Evolutionary conservation across 2,329 filamentous ascomycete genomes (phyloP).

Genomic region (Erysiphe pulchra): DNA sequence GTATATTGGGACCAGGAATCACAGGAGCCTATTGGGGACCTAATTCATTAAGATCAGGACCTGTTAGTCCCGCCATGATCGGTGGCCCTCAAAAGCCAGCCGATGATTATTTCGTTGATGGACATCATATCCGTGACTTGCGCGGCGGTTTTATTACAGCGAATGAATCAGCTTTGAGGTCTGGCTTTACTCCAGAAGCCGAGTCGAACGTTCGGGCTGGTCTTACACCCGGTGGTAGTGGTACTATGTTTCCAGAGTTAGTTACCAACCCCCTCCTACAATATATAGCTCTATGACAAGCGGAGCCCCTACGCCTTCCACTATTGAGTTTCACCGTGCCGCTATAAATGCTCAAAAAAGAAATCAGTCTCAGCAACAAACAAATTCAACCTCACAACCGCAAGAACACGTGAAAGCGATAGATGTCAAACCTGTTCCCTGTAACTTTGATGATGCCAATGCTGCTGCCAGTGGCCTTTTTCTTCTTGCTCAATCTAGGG

Average conservation of each 20-base stretch:
- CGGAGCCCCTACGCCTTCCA: slow-evolving; percentile 67
- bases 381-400: slow-evolving; percentile 23
- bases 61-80: slow-evolving; percentile 90
- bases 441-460: slow-evolving; percentile 63
- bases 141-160: slow-evolving; percentile 76
- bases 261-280: slow-evolving; percentile 68
- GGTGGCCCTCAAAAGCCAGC: slow-evolving; percentile 37
- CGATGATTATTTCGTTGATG: slow-evolving; percentile 72
- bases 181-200: slow-evolving; percentile 83
- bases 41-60: slow-evolving; percentile 47
- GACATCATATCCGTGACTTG: slow-evolving; percentile 28
- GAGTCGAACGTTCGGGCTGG: slow-evolving; percentile 83
- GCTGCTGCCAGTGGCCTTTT: slow-evolving; percentile 88
- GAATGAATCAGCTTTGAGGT: slow-evolving; percentile 83
- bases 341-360: slow-evolving; percentile 57
- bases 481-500: slow-evolving; percentile 51
- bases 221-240: slow-evolving; percentile 77
- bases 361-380: slow-evolving; percentile 16
- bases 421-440: slow-evolving; percentile 22
- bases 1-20: slow-evolving; percentile 47
- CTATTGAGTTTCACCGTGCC: slow-evolving; percentile 83
- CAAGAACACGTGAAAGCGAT: slow-evolving; percentile 16
- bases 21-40: slow-evolving; percentile 61
- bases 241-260: slow-evolving; percentile 87
- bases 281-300: slow-evolving; percentile 56